A percentile compares a stretch with the other conserved stretches of the same genome.
These are phyloP conservation scores for Emmonsiellopsis sp. DNA, from an alignment of 2,329 filamentous ascomycete genomes.

Conservation along the genomic window DNA sequence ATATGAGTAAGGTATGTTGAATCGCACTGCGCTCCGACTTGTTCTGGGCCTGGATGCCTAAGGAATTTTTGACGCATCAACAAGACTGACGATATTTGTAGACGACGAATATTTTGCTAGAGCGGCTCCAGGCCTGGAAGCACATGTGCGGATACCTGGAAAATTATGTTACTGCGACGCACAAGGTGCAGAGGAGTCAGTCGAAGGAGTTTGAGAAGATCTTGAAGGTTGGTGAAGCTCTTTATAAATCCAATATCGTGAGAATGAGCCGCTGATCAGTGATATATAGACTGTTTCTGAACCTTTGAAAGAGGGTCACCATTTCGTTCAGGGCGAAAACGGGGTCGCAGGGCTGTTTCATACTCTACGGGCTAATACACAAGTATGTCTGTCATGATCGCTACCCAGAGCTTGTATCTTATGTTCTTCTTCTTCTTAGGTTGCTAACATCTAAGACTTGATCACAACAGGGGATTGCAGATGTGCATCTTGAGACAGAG, in stretches of 20 bases:
- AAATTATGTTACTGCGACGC: slow-evolving; percentile 75
- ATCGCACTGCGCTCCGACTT: slow-evolving; percentile 1
- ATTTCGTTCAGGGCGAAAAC: slow-evolving; percentile 85
- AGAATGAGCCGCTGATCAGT: no score
- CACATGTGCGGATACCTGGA: slow-evolving; percentile 86
- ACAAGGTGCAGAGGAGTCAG: slow-evolving; percentile 75
- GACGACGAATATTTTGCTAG: slow-evolving; percentile 71
- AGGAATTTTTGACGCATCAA: not conserved
- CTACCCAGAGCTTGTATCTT: slow-evolving; percentile 28
- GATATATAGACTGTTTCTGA: slow-evolving; percentile 61
- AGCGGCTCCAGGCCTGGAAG: slow-evolving; percentile 91
- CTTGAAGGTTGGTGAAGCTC: slow-evolving; percentile 56
- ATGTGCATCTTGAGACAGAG: slow-evolving; percentile 82
- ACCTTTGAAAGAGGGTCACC: slow-evolving; percentile 78
- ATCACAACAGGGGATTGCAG: slow-evolving; percentile 59
- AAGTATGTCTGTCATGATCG: slow-evolving; percentile 35
- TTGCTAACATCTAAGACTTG: slow-evolving; percentile 1
- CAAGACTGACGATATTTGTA: slow-evolving; percentile 22
- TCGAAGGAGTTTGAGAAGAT: slow-evolving; percentile 94
- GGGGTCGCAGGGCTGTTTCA: slow-evolving; percentile 87
- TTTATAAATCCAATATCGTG: no score
- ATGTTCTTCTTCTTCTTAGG: not conserved
- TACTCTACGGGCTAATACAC: slow-evolving; percentile 85
- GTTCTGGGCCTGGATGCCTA: not conserved
- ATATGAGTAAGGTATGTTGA: slow-evolving; percentile 30